Conservation (phyloP, 306 rosid species). For the Corylus heterophylla region DNA sequence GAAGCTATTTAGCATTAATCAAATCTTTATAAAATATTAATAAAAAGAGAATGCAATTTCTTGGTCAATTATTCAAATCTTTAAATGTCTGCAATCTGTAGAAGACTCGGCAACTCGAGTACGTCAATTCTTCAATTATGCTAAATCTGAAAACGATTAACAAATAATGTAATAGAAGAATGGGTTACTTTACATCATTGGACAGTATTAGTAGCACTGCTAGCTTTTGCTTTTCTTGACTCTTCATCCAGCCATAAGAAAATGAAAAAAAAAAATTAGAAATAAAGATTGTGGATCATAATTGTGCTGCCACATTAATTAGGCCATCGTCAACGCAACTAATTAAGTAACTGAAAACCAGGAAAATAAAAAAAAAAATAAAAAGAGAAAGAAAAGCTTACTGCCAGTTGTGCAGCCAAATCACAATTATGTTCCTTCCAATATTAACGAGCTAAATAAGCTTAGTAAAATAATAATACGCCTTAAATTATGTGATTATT, state of each 20-base stretch:
- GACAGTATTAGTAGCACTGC: neutral
- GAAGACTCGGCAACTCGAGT: neutral
- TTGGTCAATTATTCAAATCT: neutral
- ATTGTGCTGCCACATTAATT: too few species aligned
- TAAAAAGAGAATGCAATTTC: neutral
- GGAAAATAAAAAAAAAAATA: too few species aligned
- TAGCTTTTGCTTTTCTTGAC: neutral
- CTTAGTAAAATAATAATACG: too few species aligned
- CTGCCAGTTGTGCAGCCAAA: too few species aligned
- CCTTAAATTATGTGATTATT: too few species aligned
- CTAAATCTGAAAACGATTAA: neutral
- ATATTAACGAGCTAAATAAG: too few species aligned
- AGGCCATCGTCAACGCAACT: too few species aligned
- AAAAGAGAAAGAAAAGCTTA: too few species aligned
- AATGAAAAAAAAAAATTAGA: neutral
- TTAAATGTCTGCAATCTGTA: neutral
- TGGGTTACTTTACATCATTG: neutral
- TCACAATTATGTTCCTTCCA: too few species aligned
- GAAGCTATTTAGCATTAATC: neutral
- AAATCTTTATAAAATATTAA: neutral
- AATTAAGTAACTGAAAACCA: too few species aligned
- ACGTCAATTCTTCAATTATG: neutral
- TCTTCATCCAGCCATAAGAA: neutral
- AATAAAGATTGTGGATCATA: neutral
- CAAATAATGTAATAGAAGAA: neutral